Evolutionary conservation across 2,329 filamentous ascomycete species (phyloP), one percentile per base, ranked within the genome.

Genomic region (Periconia macrospinosa): DNA sequence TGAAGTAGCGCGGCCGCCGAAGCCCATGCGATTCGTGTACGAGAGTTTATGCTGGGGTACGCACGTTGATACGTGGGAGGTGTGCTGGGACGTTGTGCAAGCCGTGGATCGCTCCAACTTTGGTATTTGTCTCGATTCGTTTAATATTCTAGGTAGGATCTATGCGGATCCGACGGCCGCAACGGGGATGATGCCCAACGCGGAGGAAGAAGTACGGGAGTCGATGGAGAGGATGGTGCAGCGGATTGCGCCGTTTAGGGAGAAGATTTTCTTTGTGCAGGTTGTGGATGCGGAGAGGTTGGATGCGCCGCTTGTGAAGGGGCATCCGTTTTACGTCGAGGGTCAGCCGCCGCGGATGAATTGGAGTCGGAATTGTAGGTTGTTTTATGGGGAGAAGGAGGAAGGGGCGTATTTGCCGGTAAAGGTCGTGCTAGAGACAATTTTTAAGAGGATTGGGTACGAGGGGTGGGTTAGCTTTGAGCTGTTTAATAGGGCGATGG

Each of bases 31-130:
- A 9, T 90, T 91, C 62, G 86, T 86, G 0, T 92, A 90, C 69
- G 90, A 94, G 71, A 84, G 83, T 9, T 77, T 93, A 2, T 85
- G 82, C 60, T 93, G 86, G 84, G 88, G 87, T 10, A 91, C 88
- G 0, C 80, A 84, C 49, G 77, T 86, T 53, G 81, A 90, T 66
- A 85, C 79, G 0, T 93, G 90, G 90, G 88, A 92, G 68, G 75
- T 77, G 11, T 84, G 82, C 59, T 93, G 87, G 86, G 83, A 86
- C 7, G 76, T 91, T 2, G 84, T 92, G 0, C 73, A 79, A 60
- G 75, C 75, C 2, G 88, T 92, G 27, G 79, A 90, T 69, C 74
- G 87, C 8, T 72, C 81, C 9, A 92, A 92, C 71, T 91, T 92
- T 66, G 89, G 89, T 8, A 76, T 91, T 41, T 91, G 88, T 66